Base-by-base conservation (phyloP, 495 filamentous ascomycete species). In the Aspergillus kassunensis region DNA sequence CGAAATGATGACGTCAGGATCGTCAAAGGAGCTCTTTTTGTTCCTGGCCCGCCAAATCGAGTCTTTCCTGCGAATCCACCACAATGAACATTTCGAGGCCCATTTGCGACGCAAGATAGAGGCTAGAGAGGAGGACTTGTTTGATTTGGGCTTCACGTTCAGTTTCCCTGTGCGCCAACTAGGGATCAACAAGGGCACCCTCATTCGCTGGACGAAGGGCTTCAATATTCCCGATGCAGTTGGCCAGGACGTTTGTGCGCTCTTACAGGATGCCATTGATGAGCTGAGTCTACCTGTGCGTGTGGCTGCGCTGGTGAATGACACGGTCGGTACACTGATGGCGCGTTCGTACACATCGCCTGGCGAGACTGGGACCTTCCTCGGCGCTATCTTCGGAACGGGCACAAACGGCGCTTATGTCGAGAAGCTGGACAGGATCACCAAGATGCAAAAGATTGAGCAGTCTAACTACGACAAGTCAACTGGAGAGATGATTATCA, bases 121-220 rank as follows among this genome's bases (percentile, higher is more conserved):
- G 8, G 80, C 72, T 55, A 69, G 65, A 34, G 79, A 86, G 31
- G 81, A 89, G 63, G 77, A 95, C 39, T 77, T 91, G 46, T 95
- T 98, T 66, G 84, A 90, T 60, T 76, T 98, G 11, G 93, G 93
- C 13, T 97, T 98, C 72, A 97, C 93, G 30, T 98, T 98, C 74
- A 91, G 87, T 65, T 98, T 98, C 69, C 93, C 93, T 13, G 93
- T 98, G 21, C 84, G 95, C 59, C 93, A 98, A 61, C 72, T 84
- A 53, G 91, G 90, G 19, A 93, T 98, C 62, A 97, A 97, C 76
- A 89, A 86, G 64, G 93, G 93, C 35, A 88, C 83, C 33, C 74
- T 97, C 30, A 89, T 96, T 66, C 84, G 95, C 51, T 98, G 93
- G 93, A 98, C 95, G 24, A 98, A 98, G 75, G 95, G 93, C 30